Conservation (phyloP, 768 basidiomycete genomes). For the Hortiboletus campestris region DNA sequence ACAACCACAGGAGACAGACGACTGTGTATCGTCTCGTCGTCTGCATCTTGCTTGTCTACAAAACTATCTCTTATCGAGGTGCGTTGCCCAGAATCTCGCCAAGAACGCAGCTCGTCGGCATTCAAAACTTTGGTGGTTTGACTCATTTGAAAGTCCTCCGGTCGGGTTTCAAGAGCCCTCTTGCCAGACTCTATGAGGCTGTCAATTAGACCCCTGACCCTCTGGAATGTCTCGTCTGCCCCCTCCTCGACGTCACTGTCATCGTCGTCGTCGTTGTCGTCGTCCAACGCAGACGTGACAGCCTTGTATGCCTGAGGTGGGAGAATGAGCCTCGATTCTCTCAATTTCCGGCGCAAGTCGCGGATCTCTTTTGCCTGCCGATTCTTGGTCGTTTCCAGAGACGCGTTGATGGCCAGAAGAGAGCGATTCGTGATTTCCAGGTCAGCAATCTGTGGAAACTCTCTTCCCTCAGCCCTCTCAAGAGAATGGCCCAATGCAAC, state of each 20-base stretch:
- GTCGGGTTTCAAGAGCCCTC: constrained; percentile 57
- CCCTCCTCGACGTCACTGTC: constrained; percentile 40
- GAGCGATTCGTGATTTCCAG: constrained; percentile 89
- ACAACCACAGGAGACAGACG: constrained; percentile 15
- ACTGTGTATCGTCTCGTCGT: constrained; percentile 31
- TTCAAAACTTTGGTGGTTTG: constrained; percentile 65
- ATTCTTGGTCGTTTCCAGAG: constrained; percentile 77
- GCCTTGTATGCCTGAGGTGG: constrained; percentile 63
- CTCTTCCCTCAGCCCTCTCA: not conserved
- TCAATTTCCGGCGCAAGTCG: constrained; percentile 75
- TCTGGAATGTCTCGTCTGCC: constrained; percentile 57
- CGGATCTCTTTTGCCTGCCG: constrained; percentile 83
- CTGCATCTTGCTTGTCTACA: constrained; percentile 22
- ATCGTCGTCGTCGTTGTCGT: constrained; percentile 37
- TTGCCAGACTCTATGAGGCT: constrained; percentile 55
- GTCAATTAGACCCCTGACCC: constrained; percentile 65
- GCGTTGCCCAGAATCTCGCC: constrained; percentile 42
- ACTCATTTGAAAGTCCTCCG: constrained; percentile 50
- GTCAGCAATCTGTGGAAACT: constrained; percentile 73
- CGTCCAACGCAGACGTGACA: constrained; percentile 47
- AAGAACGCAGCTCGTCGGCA: constrained; percentile 66
- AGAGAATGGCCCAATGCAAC: constrained; percentile 5
- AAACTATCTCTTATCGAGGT: constrained; percentile 9
- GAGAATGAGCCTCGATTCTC: constrained; percentile 77
- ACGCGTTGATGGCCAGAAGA: constrained; percentile 78